Conservation (phyloP, 1,139 yeast genomes). For the Yamadazyma membranifaciens region DNA sequence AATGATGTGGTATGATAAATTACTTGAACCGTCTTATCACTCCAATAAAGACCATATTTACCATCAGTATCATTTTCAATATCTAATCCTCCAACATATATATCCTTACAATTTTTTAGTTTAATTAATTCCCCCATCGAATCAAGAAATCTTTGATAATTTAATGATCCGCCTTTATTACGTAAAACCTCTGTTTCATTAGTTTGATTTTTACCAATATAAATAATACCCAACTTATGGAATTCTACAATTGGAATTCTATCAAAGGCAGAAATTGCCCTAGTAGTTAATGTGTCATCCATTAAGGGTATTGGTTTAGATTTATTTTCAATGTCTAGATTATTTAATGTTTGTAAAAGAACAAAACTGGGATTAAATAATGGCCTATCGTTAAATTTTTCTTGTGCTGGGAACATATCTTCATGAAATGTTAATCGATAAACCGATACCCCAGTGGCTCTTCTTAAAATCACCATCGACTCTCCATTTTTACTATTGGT, state of each 20-base stretch:
- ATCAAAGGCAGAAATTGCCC: constrained; percentile 69
- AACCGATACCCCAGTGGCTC: constrained; percentile 66
- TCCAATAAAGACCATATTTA: constrained; percentile 71
- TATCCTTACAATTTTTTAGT: constrained; percentile 49
- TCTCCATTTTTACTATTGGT: constrained; percentile 55
- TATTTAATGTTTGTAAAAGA: constrained; percentile 33
- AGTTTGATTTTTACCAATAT: constrained; percentile 66
- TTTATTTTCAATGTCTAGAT: constrained; percentile 17
- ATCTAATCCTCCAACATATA: constrained; percentile 81
- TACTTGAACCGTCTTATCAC: constrained; percentile 67
- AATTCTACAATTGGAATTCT: constrained; percentile 76
- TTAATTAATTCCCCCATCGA: constrained; percentile 59
- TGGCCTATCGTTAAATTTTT: constrained; percentile 9
- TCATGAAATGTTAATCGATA: constrained; percentile 47
- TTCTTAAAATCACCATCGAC: constrained; percentile 51
- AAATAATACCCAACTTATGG: constrained; percentile 76
- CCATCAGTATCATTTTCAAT: constrained; percentile 71
- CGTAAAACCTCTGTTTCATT: constrained; percentile 63
- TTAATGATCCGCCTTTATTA: constrained; percentile 63
- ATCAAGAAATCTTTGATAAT: constrained; percentile 58
- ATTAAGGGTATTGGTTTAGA: constrained; percentile 38
- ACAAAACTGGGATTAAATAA: constrained; percentile 26
- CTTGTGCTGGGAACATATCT: constrained; percentile 10
- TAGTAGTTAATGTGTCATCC: constrained; percentile 47
- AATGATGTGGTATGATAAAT: constrained; percentile 78